phyloP scores from a whole-genome alignment of 768 basidiomycete genomes.

The Amanita polypyramis region DNA sequence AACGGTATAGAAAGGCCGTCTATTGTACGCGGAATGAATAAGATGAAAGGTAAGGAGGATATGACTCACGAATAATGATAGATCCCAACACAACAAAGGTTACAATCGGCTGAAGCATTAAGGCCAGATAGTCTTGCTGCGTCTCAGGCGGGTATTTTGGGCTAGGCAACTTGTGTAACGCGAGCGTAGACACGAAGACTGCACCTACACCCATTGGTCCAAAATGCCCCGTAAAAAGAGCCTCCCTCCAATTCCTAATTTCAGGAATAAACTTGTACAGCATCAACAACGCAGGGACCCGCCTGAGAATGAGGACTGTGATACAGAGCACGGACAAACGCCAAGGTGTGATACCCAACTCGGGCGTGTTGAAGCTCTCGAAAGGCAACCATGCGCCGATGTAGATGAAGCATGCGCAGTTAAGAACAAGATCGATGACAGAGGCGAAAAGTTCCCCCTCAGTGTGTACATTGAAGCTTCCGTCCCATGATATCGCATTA shows the following conservation, averaged over 20 bases:
- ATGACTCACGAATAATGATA: constrained; percentile 61
- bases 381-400: constrained; percentile 86
- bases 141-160: constrained; percentile 50
- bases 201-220: constrained; percentile 92
- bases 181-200: constrained; percentile 77
- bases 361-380: constrained; percentile 38
- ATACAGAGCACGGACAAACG: constrained; percentile 59
- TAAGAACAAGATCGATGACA: constrained; percentile 81
- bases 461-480: constrained; percentile 66
- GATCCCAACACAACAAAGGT: constrained; percentile 82
- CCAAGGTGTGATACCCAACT: constrained; percentile 59
- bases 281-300: constrained; percentile 69
- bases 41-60: background rate
- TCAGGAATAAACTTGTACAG: constrained; percentile 85
- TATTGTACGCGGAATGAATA: constrained; percentile 14
- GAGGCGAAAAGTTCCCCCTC: constrained; percentile 85
- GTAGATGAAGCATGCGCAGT: constrained; percentile 74
- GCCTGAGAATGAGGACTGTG: constrained; percentile 59
- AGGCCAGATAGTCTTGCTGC: constrained; percentile 66
- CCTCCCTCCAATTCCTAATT: constrained; percentile 75
- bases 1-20: constrained; percentile 65
- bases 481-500: constrained; percentile 88
- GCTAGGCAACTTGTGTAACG: constrained; percentile 47
- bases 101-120: constrained; percentile 71
- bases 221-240: constrained; percentile 88